phyloP scores from a whole-genome alignment of 2,329 filamentous ascomycete species.

The Nemania sp. region DNA sequence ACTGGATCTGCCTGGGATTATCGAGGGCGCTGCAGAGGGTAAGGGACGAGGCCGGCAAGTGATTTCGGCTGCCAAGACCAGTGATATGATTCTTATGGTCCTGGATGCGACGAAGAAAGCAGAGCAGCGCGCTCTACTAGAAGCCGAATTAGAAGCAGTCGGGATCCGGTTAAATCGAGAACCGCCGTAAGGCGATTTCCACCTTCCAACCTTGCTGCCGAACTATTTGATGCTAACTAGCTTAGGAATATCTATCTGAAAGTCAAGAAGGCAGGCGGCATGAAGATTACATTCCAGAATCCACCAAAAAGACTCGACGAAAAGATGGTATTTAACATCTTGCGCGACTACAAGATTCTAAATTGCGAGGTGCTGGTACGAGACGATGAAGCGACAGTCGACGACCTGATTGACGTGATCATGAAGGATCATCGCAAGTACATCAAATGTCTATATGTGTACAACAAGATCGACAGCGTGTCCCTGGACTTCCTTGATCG shows the following conservation, averaged over 20 bases:
- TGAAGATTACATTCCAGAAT: constrained; percentile 96
- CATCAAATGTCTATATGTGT: constrained; percentile 92
- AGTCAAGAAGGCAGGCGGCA: constrained; percentile 90
- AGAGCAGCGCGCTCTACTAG: constrained; percentile 85
- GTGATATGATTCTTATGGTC: constrained; percentile 95
- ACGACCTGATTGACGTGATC: constrained; percentile 98
- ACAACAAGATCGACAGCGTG: constrained; percentile 99
- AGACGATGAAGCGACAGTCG: constrained; percentile 92
- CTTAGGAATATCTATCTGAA: constrained; percentile 94
- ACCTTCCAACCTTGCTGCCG: too few relatives aligned
- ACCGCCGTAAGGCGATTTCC: constrained; percentile 71
- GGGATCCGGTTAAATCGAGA: constrained; percentile 91
- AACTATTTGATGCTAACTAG: constrained; percentile 15
- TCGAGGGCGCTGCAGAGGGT: constrained; percentile 92
- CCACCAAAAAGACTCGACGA: constrained; percentile 92
- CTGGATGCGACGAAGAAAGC: constrained; percentile 95
- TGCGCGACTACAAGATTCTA: constrained; percentile 97
- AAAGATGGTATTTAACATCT: constrained; percentile 97
- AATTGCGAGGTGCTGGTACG: constrained; percentile 96
- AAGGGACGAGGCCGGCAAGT: constrained; percentile 96
- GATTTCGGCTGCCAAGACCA: constrained; percentile 97
- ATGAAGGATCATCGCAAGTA: constrained; percentile 99
- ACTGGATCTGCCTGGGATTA: constrained; percentile 95
- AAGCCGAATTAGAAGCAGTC: constrained; percentile 91
- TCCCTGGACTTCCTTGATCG: constrained; percentile 91